These are phyloP conservation scores for Eucalyptus rudis DNA, from an alignment of 345 rosid species.

Conservation along the genomic window DNA sequence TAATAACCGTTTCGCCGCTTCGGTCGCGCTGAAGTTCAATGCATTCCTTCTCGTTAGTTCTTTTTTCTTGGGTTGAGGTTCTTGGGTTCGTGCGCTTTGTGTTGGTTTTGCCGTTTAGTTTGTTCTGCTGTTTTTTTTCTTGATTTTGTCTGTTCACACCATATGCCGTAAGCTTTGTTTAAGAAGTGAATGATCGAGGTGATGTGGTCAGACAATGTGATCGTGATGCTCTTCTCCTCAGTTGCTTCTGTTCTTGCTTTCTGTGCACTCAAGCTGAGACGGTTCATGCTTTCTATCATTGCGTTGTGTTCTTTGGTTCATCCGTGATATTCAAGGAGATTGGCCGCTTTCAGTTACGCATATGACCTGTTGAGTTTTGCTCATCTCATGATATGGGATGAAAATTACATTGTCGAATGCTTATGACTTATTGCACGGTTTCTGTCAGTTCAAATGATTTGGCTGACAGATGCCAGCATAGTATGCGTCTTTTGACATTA, in stretches of 20 bases:
- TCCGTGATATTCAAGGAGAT: background rate
- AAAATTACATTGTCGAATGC: background rate
- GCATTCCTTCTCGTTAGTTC: background rate
- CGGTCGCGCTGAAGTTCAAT: background rate
- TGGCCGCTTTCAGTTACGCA: background rate
- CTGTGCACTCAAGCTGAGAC: background rate
- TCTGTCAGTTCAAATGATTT: background rate
- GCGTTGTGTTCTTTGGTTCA: background rate
- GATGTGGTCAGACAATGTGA: background rate
- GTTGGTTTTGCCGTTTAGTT: background rate
- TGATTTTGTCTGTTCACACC: background rate
- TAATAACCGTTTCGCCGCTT: background rate
- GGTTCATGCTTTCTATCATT: background rate
- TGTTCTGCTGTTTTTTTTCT: background rate
- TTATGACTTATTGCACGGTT: background rate
- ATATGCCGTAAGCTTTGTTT: background rate
- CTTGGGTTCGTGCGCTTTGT: background rate
- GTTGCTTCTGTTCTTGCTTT: background rate
- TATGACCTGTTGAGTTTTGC: background rate
- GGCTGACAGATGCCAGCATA: too few species aligned
- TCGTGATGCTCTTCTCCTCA: background rate
- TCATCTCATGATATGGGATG: background rate
- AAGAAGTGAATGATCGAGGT: background rate
- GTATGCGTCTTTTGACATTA: too few species aligned
- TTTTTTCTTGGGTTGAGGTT: background rate